Conservation (phyloP, 2,329 filamentous ascomycete species). For the Alternaria atra region DNA sequence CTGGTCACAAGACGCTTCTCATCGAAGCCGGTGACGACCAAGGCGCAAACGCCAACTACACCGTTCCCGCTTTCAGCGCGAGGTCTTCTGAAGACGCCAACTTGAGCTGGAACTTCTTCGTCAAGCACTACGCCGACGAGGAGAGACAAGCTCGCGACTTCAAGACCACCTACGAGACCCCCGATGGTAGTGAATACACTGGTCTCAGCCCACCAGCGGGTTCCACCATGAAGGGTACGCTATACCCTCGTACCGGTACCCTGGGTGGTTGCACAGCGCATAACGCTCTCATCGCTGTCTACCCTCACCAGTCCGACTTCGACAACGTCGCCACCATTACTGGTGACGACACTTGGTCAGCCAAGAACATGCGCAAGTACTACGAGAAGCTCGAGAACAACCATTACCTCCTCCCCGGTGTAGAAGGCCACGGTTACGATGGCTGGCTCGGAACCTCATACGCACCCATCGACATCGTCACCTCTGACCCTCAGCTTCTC, state of each 20-base stretch:
- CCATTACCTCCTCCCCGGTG: constrained; percentile 57
- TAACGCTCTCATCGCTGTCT: constrained; percentile 68
- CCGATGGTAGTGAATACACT: constrained; percentile 52
- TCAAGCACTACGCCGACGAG: constrained; percentile 68
- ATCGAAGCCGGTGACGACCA: constrained; percentile 69
- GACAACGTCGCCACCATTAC: constrained; percentile 66
- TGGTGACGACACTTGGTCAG: constrained; percentile 67
- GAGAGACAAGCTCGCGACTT: constrained; percentile 63
- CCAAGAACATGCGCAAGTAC: constrained; percentile 68
- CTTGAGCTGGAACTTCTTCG: constrained; percentile 70
- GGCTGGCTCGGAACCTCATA: constrained; percentile 66
- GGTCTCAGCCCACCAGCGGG: constrained; percentile 63
- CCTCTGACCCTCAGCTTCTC: constrained; percentile 63
- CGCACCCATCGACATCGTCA: constrained; percentile 61
- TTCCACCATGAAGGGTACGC: constrained; percentile 62
- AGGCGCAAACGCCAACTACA: constrained; percentile 60
- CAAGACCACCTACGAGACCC: constrained; percentile 66
- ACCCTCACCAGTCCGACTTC: constrained; percentile 69
- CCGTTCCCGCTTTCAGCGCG: constrained; percentile 64
- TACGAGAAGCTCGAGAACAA: constrained; percentile 65
- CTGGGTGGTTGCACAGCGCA: constrained; percentile 69
- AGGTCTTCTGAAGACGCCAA: constrained; percentile 64
- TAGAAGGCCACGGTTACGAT: constrained; percentile 63
- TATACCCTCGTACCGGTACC: constrained; percentile 66
- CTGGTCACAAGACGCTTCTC: constrained; percentile 68